Percentiles rank a stretch among this genome's conserved stretches.
phyloP scores from a whole-genome alignment of 345 rosid species.

The Pelargonium nanum region DNA sequence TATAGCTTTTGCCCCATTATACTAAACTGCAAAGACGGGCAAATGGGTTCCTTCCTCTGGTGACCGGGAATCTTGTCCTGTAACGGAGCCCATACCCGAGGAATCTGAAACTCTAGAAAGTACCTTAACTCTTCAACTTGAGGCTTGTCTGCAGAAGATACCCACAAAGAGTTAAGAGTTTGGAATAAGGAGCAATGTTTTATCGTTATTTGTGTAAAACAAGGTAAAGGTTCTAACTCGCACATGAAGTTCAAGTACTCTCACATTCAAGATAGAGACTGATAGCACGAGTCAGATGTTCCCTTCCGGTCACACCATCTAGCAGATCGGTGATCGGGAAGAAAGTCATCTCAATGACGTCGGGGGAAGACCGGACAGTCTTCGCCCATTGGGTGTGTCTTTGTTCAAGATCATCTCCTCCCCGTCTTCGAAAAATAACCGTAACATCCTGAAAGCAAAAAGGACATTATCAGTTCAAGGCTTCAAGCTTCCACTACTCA shows the following conservation, averaged over 20 bases:
- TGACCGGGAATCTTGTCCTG: constrained; percentile 47
- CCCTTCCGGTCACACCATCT: constrained; percentile 50
- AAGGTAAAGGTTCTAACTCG: constrained; percentile 1
- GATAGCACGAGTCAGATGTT: constrained; percentile 52
- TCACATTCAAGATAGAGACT: constrained; percentile 63
- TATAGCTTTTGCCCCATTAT: constrained; percentile 69
- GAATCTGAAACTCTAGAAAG: constrained; percentile 68
- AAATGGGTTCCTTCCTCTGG: constrained; percentile 69
- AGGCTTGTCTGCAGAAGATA: constrained; percentile 50
- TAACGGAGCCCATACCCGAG: constrained; percentile 61
- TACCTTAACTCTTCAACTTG: constrained; percentile 60
- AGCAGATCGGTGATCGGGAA: constrained; percentile 49
- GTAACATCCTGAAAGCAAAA: constrained; percentile 53
- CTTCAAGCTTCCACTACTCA: neutral
- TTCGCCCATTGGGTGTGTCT: constrained; percentile 47
- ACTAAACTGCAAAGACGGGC: constrained; percentile 70
- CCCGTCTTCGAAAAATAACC: constrained; percentile 62
- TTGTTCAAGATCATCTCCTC: constrained; percentile 73
- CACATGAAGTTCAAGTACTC: constrained; percentile 11
- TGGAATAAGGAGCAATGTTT: constrained; percentile 5
- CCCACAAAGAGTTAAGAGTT: constrained; percentile 1
- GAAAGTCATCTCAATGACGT: constrained; percentile 65
- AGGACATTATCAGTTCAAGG: constrained; percentile 9
- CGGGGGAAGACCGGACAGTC: constrained; percentile 56
- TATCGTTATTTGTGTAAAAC: neutral